These are phyloP conservation scores for Poa pratensis DNA, from an alignment of 176 grass and related monocot genomes.

Conservation along the genomic window DNA sequence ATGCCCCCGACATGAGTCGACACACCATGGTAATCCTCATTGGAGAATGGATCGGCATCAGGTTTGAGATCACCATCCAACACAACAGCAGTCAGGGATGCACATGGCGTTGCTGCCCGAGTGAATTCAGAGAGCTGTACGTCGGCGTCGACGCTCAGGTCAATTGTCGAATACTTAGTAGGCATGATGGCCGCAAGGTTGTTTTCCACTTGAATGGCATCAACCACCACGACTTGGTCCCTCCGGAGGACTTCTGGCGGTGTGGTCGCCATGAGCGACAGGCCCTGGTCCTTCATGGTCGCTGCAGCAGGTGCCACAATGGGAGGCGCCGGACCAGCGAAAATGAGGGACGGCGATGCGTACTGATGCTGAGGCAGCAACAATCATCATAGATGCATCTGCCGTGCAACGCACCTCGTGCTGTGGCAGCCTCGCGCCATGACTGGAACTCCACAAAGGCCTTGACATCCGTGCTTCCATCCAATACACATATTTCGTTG, in stretches of 20 bases:
- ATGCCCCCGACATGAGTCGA: background rate
- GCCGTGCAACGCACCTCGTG: background rate
- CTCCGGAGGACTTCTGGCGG: background rate
- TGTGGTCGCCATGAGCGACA: background rate
- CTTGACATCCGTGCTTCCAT: background rate
- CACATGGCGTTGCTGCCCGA: background rate
- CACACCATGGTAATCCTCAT: background rate
- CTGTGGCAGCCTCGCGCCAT: background rate
- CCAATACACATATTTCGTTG: background rate
- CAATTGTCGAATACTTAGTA: background rate
- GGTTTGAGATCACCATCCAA: background rate
- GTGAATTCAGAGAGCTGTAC: background rate
- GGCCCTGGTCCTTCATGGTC: background rate
- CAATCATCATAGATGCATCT: background rate
- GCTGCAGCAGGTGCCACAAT: background rate
- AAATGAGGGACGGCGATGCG: background rate
- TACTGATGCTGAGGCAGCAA: background rate
- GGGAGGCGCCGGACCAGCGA: background rate
- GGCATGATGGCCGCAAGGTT: background rate
- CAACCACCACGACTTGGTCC: background rate
- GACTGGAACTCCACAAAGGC: background rate
- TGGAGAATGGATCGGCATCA: background rate
- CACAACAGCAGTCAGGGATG: background rate
- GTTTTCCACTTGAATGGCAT: background rate
- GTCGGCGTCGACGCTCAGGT: background rate